phyloP scores from a whole-genome alignment of 1,284 basidiomycete species.

The Trichosporon ovoides region DNA sequence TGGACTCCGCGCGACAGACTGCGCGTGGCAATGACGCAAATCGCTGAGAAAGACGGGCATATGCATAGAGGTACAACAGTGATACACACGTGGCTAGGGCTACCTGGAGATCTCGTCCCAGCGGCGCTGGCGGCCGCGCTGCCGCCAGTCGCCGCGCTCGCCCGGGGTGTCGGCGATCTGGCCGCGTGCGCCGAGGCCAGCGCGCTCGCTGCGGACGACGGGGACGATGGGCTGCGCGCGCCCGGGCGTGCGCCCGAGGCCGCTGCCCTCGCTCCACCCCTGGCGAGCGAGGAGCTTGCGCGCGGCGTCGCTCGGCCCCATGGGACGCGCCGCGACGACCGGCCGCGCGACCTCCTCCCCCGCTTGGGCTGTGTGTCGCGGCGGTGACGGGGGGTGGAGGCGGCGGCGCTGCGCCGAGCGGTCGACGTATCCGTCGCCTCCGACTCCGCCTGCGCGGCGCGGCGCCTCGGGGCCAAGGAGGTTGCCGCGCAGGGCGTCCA shows the following conservation, averaged over 20 bases:
- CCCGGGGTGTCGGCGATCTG: conserved; percentile 9
- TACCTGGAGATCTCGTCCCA: conserved; percentile 26
- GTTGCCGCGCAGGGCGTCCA: conserved; percentile 30
- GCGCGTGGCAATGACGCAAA: too few relatives aligned
- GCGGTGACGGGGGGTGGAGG: conserved; percentile 26
- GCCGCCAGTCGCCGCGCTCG: conserved; percentile 32
- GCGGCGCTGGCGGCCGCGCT: conserved; percentile 29
- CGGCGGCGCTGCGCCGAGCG: conserved; percentile 40
- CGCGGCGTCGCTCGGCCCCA: conserved; percentile 19
- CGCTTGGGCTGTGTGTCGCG: not conserved
- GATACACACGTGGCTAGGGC: not conserved
- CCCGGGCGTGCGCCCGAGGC: conserved; percentile 36
- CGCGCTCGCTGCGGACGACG: conserved; percentile 27
- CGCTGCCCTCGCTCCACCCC: conserved; percentile 39
- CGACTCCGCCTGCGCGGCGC: too few relatives aligned
- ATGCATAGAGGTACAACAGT: conserved; percentile 2
- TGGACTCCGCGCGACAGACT: too few relatives aligned
- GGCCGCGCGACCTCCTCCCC: not conserved
- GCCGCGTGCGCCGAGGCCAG: conserved; percentile 32
- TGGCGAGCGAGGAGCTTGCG: conserved; percentile 31
- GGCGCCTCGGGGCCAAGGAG: conserved; percentile 26
- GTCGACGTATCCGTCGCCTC: conserved; percentile 26
- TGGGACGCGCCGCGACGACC: not conserved
- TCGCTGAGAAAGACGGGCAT: too few relatives aligned
- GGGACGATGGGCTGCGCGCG: conserved; percentile 30